Base-by-base conservation (phyloP, 2,329 filamentous ascomycete species). In the Ascochyta pisi region DNA sequence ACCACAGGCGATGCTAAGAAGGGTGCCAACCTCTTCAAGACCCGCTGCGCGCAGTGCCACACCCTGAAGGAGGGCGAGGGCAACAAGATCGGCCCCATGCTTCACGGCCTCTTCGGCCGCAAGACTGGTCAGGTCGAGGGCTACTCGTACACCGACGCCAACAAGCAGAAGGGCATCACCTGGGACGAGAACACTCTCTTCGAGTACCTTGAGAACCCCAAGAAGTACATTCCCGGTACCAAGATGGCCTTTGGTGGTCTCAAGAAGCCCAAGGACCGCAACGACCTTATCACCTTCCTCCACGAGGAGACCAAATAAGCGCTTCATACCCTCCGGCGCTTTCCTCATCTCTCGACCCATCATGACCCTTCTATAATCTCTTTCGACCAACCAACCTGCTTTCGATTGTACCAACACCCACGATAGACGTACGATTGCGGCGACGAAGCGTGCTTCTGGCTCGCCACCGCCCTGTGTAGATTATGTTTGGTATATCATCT, bases 171-270 rank as follows among this genome's bases (percentile, higher is more conserved):
- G 85, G 93, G 89, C 74, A 87, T 99, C 72, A 85, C 82, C 73
- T 99, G 95, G 95, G 82, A 92, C 70, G 88, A 96, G 77, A 79
- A 87, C 66, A 90, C 91, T 80, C 86, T 99, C 73, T 98, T 96
- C 83, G 86, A 89, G 69, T 99, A 99, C 89, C 93, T 99, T 76
- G 95, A 99, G 88, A 98, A 98, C 90, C 95, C 95, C 83, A 99
- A 99, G 90, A 98, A 98, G 87, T 99, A 93, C 88, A 97, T 99
- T 67, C 95, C 95, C 71, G 95, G 95, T 72, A 99, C 95, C 84
- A 99, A 98, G 92, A 99, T 99, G 95, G 95, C 95, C 74, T 99
- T 98, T 79, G 95, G 95, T 83, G 95, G 95, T 81, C 87, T 99
- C 77, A 99, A 99, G 93, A 99, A 99, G 91, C 87, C 88, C 78